phyloP scores from a whole-genome alignment of 768 basidiomycete species.

The Gloeostereum incarnatum region DNA sequence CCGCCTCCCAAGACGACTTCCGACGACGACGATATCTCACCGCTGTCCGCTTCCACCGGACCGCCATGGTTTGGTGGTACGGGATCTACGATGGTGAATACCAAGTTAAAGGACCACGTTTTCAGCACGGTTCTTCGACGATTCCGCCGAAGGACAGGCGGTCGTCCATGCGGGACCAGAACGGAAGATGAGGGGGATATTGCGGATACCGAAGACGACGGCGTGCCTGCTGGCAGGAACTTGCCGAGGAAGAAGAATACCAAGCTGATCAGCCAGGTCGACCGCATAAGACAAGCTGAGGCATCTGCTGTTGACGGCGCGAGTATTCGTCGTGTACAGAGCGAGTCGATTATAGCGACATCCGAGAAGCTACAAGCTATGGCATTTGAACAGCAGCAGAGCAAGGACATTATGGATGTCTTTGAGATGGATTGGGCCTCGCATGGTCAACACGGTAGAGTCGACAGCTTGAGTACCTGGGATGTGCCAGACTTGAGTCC shows the following conservation, averaged over 20 bases:
- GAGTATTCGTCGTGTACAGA: conserved; percentile 54
- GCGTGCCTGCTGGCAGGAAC: conserved; percentile 8
- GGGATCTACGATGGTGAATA: conserved; percentile 91
- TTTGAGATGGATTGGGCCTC: conserved; percentile 33
- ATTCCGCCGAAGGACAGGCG: conserved; percentile 46
- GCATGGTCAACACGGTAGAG: conserved; percentile 12
- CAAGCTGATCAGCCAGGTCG: conserved; percentile 32
- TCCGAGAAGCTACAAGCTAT: conserved; percentile 24
- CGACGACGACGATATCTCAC: conserved; percentile 20
- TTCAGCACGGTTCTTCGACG: conserved; percentile 82
- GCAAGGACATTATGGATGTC: conserved; percentile 20
- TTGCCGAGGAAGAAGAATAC: conserved; percentile 20
- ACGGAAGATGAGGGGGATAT: conserved; percentile 52
- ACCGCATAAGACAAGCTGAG: conserved; percentile 29
- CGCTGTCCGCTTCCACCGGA: conserved; percentile 20
- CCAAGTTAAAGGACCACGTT: conserved; percentile 90
- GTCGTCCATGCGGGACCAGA: conserved; percentile 25
- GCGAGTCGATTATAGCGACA: conserved; percentile 41
- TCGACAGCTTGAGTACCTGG: conserved; percentile 8
- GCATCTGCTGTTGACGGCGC: conserved; percentile 19
- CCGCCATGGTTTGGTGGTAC: conserved; percentile 75
- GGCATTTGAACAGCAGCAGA: conserved; percentile 22
- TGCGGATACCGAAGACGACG: conserved; percentile 30
- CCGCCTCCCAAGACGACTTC: conserved; percentile 13
- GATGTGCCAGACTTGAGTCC: conserved; percentile 17